These are phyloP conservation scores for Aspergillus tubingensis DNA, from an alignment of 2,329 filamentous ascomycete genomes.

Conservation along the genomic window DNA sequence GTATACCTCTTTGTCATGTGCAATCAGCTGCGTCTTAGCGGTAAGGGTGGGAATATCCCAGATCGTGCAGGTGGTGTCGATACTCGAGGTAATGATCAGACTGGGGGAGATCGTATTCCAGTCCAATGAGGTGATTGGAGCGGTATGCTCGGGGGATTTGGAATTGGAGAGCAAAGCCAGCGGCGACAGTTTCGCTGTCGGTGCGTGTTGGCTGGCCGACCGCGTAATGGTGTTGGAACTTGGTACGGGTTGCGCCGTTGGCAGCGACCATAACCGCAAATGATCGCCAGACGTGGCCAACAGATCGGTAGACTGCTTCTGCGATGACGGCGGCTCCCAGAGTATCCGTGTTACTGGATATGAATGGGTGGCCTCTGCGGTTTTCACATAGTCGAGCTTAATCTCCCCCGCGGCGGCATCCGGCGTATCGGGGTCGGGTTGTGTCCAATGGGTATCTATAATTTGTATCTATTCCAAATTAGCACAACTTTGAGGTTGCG, in stretches of 20 bases:
- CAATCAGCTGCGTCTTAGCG: constrained; percentile 96
- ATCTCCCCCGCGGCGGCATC: constrained; percentile 67
- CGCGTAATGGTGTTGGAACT: constrained; percentile 68
- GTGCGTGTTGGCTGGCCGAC: constrained; percentile 63
- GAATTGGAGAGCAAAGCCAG: constrained; percentile 93
- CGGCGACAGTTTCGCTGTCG: constrained; percentile 81
- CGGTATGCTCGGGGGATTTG: constrained; percentile 97
- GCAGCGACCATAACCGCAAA: constrained; percentile 88
- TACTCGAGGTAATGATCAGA: constrained; percentile 96
- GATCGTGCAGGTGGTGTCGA: constrained; percentile 98
- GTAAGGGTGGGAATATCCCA: constrained; percentile 99
- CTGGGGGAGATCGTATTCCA: constrained; percentile 98
- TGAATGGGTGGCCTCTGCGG: constrained; percentile 95
- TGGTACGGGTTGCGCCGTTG: constrained; percentile 62
- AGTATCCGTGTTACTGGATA: constrained; percentile 94
- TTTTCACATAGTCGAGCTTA: constrained; percentile 81
- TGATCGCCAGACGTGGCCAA: constrained; percentile 95
- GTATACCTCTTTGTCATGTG: constrained; percentile 98
- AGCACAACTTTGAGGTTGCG: constrained; percentile 15
- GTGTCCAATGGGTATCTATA: constrained; percentile 78
- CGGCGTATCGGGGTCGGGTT: constrained; percentile 67
- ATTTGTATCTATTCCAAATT: constrained; percentile 78
- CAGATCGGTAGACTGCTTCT: constrained; percentile 93
- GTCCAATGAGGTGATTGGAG: constrained; percentile 91
- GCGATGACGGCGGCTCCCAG: constrained; percentile 93